phyloP scores from a whole-genome alignment of 1,284 basidiomycete species.

The Tylopilus orsonianus region DNA sequence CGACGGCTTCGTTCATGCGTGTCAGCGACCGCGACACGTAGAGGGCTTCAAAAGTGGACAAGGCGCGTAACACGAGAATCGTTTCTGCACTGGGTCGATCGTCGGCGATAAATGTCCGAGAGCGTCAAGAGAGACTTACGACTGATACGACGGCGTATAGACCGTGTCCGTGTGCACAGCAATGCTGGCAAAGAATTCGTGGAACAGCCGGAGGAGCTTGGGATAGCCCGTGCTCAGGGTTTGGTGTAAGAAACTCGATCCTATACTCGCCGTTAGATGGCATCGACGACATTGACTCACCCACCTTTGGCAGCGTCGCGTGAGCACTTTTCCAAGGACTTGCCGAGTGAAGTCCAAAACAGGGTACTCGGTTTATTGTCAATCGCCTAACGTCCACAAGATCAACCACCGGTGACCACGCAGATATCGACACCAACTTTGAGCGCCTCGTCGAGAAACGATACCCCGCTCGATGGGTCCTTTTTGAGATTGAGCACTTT shows the following conservation, averaged over 20 bases:
- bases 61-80: conserved; percentile 78
- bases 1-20: conserved; percentile 78
- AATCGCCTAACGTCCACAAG: conserved; percentile 49
- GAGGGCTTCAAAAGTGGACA: conserved; percentile 78
- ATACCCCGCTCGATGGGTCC: conserved; percentile 71
- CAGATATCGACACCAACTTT: conserved; percentile 50
- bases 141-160: conserved; percentile 82
- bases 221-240: conserved; percentile 86
- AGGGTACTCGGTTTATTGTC: conserved; percentile 88
- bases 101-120: conserved; percentile 29
- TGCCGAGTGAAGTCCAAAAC: conserved; percentile 87
- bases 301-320: conserved; percentile 75
- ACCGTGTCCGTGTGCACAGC: conserved; percentile 92
- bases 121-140: conserved; percentile 44
- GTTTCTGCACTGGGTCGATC: conserved; percentile 89
- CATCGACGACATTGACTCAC: conserved; percentile 9
- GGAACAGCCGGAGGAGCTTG: conserved; percentile 83
- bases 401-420: conserved; percentile 5
- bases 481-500: conserved; percentile 90
- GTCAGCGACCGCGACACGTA: conserved; percentile 85
- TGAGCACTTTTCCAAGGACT: conserved; percentile 77
- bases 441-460: conserved; percentile 91
- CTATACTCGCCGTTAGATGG: conserved; percentile 37
- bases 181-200: conserved; percentile 94
- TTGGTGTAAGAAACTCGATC: conserved; percentile 83